These are phyloP conservation scores for Phytophthora pistaciae DNA, from an alignment of 352 stramenopile genomes.

Conservation along the genomic window DNA sequence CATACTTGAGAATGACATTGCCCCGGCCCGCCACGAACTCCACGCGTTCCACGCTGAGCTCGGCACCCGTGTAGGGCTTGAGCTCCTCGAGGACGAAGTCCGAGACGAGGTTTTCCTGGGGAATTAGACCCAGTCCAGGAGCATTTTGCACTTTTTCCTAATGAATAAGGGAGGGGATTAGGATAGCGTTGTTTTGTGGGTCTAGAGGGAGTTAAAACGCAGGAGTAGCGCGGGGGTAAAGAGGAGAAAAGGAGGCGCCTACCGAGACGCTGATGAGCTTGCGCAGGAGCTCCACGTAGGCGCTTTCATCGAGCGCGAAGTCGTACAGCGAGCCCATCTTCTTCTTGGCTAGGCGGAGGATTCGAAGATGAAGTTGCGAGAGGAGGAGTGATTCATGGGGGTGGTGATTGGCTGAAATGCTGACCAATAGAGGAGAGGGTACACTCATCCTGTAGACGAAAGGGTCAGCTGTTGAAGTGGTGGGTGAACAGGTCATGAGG, in stretches of 20 bases:
- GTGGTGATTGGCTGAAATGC: not conserved
- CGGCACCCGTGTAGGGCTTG: slow-evolving; percentile 74
- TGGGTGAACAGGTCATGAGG: not conserved
- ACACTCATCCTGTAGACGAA: slow-evolving; percentile 30
- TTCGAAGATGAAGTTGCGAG: slow-evolving; percentile 1
- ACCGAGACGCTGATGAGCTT: slow-evolving; percentile 79
- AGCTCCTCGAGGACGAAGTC: slow-evolving; percentile 90
- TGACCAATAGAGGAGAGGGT: not conserved
- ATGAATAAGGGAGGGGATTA: not conserved
- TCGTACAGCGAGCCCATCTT: slow-evolving; percentile 36
- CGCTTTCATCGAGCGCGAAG: slow-evolving; percentile 59
- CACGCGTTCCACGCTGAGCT: slow-evolving; percentile 78
- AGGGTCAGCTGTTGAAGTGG: slow-evolving; percentile 4
- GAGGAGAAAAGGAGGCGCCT: not conserved
- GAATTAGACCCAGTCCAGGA: slow-evolving; percentile 56
- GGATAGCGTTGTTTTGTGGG: not conserved
- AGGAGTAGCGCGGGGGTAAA: not conserved
- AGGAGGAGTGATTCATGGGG: not conserved
- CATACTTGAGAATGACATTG: slow-evolving; percentile 94
- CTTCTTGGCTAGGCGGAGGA: not conserved
- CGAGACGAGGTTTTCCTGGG: slow-evolving; percentile 79
- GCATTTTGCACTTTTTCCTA: slow-evolving; percentile 65
- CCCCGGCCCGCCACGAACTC: slow-evolving; percentile 87
- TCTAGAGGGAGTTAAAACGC: not conserved
- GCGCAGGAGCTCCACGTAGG: slow-evolving; percentile 74